A percentile compares a stretch with the other conserved stretches of the same genome.
Evolutionary conservation across 2,329 filamentous ascomycete species (phyloP).

Genomic region (Colletotrichum somersetense): DNA sequence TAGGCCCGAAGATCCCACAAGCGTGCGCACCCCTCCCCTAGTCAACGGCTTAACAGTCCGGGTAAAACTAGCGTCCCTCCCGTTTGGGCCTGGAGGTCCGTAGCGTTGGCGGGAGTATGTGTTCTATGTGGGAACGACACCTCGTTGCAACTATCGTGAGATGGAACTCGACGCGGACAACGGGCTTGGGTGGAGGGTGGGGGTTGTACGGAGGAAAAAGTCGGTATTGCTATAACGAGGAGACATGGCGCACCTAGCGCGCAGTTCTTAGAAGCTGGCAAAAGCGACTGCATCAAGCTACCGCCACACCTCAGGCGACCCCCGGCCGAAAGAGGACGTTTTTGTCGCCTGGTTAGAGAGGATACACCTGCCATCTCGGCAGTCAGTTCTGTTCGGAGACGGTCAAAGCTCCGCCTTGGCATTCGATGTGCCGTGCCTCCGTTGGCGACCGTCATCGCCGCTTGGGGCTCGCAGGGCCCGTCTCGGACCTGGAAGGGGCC

Average conservation of each 20-base stretch:
- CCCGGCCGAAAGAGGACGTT: neutral
- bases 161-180: neutral
- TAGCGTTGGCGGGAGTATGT: conserved; percentile 1
- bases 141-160: conserved; percentile 6
- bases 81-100: conserved; percentile 35
- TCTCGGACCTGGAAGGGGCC: neutral
- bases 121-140: conserved; percentile 1
- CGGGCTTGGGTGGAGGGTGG: neutral
- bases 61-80: conserved; percentile 31
- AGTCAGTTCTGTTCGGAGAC: conserved; percentile 1
- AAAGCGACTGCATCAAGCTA: conserved; percentile 10
- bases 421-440: conserved; percentile 4
- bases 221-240: conserved; percentile 29
- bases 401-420: neutral
- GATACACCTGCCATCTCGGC: neutral
- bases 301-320: conserved; percentile 20
- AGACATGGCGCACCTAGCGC: conserved; percentile 21
- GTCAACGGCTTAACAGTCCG: neutral
- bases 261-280: neutral
- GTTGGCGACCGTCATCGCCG: conserved; percentile 8
- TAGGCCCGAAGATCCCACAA: conserved; percentile 31
- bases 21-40: neutral
- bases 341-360: conserved; percentile 7
- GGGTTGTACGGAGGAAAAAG: neutral
- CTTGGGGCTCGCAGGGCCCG: neutral